phyloP scores from a whole-genome alignment of 768 basidiomycete species.

The Lentinula raphanica region DNA sequence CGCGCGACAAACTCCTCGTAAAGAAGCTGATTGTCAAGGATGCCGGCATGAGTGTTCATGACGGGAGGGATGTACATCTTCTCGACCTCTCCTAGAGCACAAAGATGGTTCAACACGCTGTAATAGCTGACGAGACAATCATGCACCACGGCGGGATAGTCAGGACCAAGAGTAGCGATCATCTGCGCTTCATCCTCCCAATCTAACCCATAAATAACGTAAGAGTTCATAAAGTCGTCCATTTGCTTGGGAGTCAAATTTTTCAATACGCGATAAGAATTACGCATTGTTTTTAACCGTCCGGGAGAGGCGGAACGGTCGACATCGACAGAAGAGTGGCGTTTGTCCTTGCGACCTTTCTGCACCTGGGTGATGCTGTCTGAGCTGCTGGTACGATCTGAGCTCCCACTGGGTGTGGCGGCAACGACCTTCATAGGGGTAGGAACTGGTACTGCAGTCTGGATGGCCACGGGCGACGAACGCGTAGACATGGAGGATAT shows the following conservation, averaged over 20 bases:
- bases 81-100: conserved; percentile 2
- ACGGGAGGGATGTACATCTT: conserved; percentile 6
- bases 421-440: background rate
- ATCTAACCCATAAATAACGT: conserved; percentile 1
- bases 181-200: conserved; percentile 6
- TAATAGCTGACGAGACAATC: conserved; percentile 6
- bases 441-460: background rate
- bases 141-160: background rate
- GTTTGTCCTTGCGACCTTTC: background rate
- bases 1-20: conserved; percentile 4
- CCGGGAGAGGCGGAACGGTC: conserved; percentile 2
- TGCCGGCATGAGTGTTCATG: conserved; percentile 1
- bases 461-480: background rate
- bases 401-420: background rate
- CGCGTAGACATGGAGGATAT: background rate
- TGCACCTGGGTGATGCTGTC: background rate
- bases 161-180: conserved; percentile 1
- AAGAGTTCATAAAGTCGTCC: conserved; percentile 4
- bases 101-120: conserved; percentile 3
- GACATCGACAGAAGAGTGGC: background rate
- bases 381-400: background rate
- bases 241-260: conserved; percentile 1
- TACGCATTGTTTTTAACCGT: background rate
- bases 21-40: conserved; percentile 2
- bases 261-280: conserved; percentile 3